Evolutionary conservation across 164 flowering plant species (phyloP), one percentile per base, ranked within the genome.

Genomic region (Cinnamomum micranthum): DNA sequence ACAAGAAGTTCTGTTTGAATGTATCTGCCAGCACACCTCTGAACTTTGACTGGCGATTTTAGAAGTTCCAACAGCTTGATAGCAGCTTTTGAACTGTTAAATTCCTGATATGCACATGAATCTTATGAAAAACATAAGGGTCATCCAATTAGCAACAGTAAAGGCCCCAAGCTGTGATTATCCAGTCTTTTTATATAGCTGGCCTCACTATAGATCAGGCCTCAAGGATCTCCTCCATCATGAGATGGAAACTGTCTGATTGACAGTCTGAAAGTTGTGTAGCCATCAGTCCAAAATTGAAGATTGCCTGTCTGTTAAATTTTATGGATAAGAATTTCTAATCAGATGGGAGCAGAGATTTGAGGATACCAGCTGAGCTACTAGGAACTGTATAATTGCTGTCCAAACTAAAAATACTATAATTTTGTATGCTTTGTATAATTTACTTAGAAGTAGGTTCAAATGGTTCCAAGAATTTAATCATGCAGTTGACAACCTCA

Each of bases 11-110:
- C 94, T 13, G 91, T 88, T 82, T 91, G 92, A 68, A 86, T 77
- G 62, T 86, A 85, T 78, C 92, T 86, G 22, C 96, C 94, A 1
- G 93, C 96, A 80, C 96, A 91, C 75, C 96, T 85, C 77, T 91
- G 96, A 78, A 88, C 93, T 87, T 83, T 91, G 51, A 88, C 85
- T 0, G 96, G 94, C 70, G 85, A 86, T 77, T 85, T 85, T 55
- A 91, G 83, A 23, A 86, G 84, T 76, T 88, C 92, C 14, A 86
- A 83, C 50, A 91, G 87, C 76, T 81, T 88, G 89, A 86, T 88
- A n/a, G 94, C 94, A 69, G 96, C 94, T 79, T 88, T 90, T 22
- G 92, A 88, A 75, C 96, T 90, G 83, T 82, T 85, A 50, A 78
- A 82, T 78, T 91, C 94, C 94, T 90, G 86, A 71, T 17, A 47